Conservation (phyloP, 2,329 filamentous ascomycete genomes). For the Escovopsis sp. region DNA sequence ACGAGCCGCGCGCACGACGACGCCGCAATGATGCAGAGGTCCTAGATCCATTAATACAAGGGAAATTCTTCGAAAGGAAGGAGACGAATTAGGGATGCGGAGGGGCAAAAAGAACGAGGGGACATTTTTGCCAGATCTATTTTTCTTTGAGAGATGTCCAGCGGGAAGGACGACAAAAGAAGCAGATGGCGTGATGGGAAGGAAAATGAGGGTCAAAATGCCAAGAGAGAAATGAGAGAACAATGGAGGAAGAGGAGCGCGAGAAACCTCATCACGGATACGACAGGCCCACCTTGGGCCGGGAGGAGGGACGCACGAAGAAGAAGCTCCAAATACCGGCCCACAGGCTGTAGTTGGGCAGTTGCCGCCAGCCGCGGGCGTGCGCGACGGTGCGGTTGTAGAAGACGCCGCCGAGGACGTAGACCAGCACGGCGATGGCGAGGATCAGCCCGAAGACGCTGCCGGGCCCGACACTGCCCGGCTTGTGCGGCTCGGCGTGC, state of each 20-base stretch:
- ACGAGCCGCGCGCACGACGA: slow-evolving; percentile 55
- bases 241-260: neutral
- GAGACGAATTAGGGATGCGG: too few relatives aligned
- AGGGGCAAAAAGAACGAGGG: too few relatives aligned
- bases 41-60: slow-evolving; percentile 23
- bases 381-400: slow-evolving; percentile 93
- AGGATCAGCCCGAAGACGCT: slow-evolving; percentile 81
- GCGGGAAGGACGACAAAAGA: too few relatives aligned
- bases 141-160: too few relatives aligned
- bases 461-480: slow-evolving; percentile 54
- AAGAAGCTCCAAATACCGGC: slow-evolving; percentile 73
- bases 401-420: slow-evolving; percentile 81
- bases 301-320: slow-evolving; percentile 35
- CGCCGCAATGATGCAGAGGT: slow-evolving; percentile 50
- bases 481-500: slow-evolving; percentile 50
- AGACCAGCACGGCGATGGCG: slow-evolving; percentile 63
- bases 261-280: slow-evolving; percentile 13
- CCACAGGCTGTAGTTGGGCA: slow-evolving; percentile 92
- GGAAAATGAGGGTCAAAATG: too few relatives aligned
- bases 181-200: too few relatives aligned
- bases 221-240: too few relatives aligned
- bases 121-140: too few relatives aligned
- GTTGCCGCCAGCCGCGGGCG: slow-evolving; percentile 84
- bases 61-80: too few relatives aligned
- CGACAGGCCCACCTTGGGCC: slow-evolving; percentile 15